phyloP scores from a whole-genome alignment of 108 stramenopile species.

The Skeletonema grethae region DNA sequence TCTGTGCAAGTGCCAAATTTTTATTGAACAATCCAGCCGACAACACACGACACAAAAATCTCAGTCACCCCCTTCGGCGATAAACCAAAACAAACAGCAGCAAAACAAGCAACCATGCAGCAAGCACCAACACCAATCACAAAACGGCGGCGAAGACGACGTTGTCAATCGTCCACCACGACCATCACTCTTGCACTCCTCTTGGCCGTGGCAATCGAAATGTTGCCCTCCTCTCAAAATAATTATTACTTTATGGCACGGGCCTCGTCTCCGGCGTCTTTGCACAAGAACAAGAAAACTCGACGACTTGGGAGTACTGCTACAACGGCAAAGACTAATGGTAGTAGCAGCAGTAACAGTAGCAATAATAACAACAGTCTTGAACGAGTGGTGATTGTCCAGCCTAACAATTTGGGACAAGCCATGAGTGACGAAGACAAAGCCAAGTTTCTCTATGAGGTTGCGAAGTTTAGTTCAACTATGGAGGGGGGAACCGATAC shows the following conservation, averaged over 20 bases:
- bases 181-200: neutral
- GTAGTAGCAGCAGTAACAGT: neutral
- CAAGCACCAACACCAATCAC: neutral
- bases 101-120: no score
- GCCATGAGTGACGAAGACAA: neutral
- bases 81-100: neutral
- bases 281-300: neutral
- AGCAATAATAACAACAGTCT: no score
- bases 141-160: conserved; percentile 2
- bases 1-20: no score
- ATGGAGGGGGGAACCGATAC: neutral
- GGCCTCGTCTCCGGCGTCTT: neutral
- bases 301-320: neutral
- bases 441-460: neutral
- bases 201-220: neutral
- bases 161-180: neutral
- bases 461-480: neutral
- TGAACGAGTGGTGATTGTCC: no score
- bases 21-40: no score
- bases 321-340: neutral
- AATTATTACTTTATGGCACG: neutral
- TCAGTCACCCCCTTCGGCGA: neutral
- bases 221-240: neutral
- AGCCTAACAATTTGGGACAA: neutral
- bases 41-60: no score